Evolutionary conservation across 2,329 filamentous ascomycete genomes (phyloP), one percentile per base, ranked within the genome.

Genomic region (Epichloe amarillans): DNA sequence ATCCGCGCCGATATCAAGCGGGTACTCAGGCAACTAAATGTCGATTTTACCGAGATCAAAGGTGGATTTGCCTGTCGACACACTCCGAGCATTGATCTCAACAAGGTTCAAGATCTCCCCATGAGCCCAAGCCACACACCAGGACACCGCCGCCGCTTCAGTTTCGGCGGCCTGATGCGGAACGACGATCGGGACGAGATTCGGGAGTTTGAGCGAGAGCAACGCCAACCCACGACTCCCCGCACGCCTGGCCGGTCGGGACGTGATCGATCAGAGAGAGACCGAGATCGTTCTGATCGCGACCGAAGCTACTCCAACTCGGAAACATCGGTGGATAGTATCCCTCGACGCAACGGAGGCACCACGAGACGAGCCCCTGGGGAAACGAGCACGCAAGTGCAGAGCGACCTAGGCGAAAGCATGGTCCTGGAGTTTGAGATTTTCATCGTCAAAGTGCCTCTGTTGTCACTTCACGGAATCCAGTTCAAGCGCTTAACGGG

Each of bases 401-500:
- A 95, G 64, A 91, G 81, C 58, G 91, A 96, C 60, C 77, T 94
- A 30, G 90, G 89, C 3, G 84, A 82, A 52, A 91, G 81, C 66
- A 83, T 95, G 77, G 76, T 87, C 39, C 72, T 97, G 49, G 83
- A 87, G 56, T 98, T 97, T 63, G 93, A 98, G 65, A 95, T 97
- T 55, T 83, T 96, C 58, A 93, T 98, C 58, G 93, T 98, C 64
- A 98, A 98, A 70, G 89, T 98, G 26, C 93, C 93, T 12, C 72
- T 98, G 48, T 81, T 98, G 54, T 89, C 86, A 41, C 71, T 98
- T 52, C 91, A 98, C 63, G 93, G 93, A 46, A 90, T 98, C 54
- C 93, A 97, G 66, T 98, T 98, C 73, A 98, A 98, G 76, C 89
- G 93, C 64, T 84, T 97, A 58, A 81, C 87, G 52, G 91, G 93